These are phyloP conservation scores for Apiospora saccharicola DNA, from an alignment of 2,329 filamentous ascomycete genomes.

Conservation along the genomic window DNA sequence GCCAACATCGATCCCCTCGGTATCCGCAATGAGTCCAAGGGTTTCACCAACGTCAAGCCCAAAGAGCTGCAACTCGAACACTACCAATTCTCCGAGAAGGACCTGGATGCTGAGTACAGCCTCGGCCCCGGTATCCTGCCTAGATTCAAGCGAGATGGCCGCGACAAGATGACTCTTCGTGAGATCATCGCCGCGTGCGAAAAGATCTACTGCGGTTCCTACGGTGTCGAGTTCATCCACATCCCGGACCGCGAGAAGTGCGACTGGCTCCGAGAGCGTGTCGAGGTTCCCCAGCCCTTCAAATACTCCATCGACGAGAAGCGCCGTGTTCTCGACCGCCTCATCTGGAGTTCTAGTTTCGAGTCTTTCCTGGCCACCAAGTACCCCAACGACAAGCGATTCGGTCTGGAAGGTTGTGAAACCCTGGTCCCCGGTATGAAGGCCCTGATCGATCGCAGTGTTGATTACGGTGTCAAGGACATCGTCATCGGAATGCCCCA, in stretches of 20 bases:
- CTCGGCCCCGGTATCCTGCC: constrained; percentile 95
- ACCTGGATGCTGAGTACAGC: constrained; percentile 89
- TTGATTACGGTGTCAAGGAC: constrained; percentile 98
- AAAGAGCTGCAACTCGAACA: constrained; percentile 93
- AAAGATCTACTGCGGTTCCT: constrained; percentile 95
- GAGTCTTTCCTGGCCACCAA: constrained; percentile 95
- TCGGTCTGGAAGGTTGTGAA: constrained; percentile 97
- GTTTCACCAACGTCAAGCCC: constrained; percentile 85
- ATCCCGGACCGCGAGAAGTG: constrained; percentile 97
- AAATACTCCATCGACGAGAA: constrained; percentile 99
- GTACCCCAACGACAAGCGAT: constrained; percentile 99
- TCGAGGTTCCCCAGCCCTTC: constrained; percentile 94
- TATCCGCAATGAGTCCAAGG: constrained; percentile 84
- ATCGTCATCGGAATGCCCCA: constrained; percentile 99
- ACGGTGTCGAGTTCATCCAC: constrained; percentile 98
- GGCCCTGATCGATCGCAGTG: constrained; percentile 95
- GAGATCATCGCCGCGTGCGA: constrained; percentile 95
- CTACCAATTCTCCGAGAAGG: constrained; percentile 94
- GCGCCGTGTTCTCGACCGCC: constrained; percentile 92
- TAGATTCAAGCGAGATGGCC: constrained; percentile 85
- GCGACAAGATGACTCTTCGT: constrained; percentile 94
- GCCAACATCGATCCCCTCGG: constrained; percentile 95
- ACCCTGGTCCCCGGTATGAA: constrained; percentile 99
- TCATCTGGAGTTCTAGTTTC: constrained; percentile 99
- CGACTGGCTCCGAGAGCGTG: constrained; percentile 95